A percentile compares a stretch with the other conserved stretches of the same genome.
Evolutionary conservation across 148 eudicot genomes (phyloP).

Genomic region (Fallopia convolvulus): DNA sequence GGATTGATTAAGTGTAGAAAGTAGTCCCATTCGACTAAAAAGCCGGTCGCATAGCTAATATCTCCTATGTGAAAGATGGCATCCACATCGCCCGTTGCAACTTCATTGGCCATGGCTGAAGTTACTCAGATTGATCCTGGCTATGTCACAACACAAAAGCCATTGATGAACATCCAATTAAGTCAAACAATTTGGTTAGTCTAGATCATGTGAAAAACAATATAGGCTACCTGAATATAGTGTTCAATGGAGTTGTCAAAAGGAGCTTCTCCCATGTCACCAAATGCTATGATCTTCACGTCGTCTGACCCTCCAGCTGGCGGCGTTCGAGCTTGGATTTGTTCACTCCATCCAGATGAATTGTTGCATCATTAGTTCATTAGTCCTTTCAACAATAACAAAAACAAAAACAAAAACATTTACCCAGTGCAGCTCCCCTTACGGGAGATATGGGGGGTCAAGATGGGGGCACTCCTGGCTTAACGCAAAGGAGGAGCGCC

Average conservation of each 20-base stretch:
- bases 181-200: neutral
- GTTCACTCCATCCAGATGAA: slow-evolving; percentile 64
- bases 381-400: too few species aligned
- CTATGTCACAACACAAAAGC: slow-evolving; percentile 20
- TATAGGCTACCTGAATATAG: slow-evolving; percentile 44
- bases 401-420: too few species aligned
- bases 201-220: neutral
- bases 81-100: slow-evolving; percentile 47
- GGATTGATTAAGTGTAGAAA: slow-evolving; percentile 68
- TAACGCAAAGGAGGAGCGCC: too few species aligned
- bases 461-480: too few species aligned
- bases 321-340: slow-evolving; percentile 48
- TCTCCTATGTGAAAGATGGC: slow-evolving; percentile 80
- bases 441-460: too few species aligned
- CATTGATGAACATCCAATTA: neutral
- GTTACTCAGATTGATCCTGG: slow-evolving; percentile 73
- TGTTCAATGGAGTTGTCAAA: slow-evolving; percentile 63
- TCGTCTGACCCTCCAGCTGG: slow-evolving; percentile 68
- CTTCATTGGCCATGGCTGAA: slow-evolving; percentile 52
- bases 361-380: slow-evolving; percentile 25
- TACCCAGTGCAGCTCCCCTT: too few species aligned
- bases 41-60: slow-evolving; percentile 85
- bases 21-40: slow-evolving; percentile 85
- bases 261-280: slow-evolving; percentile 96
- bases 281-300: slow-evolving; percentile 54